Evolutionary conservation across 805 yeast genomes (phyloP), one percentile per base, ranked within the genome.

Genomic region (Ogataea pini): DNA sequence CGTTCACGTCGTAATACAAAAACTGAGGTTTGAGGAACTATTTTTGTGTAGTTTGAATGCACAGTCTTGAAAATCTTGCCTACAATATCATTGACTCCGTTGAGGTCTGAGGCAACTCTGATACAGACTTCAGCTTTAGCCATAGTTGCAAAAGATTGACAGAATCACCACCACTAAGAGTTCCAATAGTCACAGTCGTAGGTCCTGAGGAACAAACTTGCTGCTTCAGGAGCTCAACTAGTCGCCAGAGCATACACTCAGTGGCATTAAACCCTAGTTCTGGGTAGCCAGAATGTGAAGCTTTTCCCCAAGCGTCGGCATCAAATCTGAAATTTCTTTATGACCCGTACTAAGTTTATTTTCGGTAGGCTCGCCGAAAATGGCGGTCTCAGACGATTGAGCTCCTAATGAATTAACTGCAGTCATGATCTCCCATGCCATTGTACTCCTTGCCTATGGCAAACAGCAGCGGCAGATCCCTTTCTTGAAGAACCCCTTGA

Each of bases 351-450:
- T 85, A n/a, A 82, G 68, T 55, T 78, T 79, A 59, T 74, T 65
- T 53, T 81, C 86, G 1, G 88, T 82, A 7, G 88, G 88, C 59
- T 82, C 88, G 12, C 87, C 87, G 64, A 83, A 83, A 31, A 83
- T 72, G 8, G 73, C 86, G 18, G 76, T 56, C 19, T 77, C 78
- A 82, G 84, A 81, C 14, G 65, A 55, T 6, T 34, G 28, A 4
- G 70, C 71, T 19, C 71, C 71, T 40, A 77, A 59, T 2, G 59
- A 46, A 1, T 63, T 60, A 48, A 68, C 59, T 3, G 78, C 85
- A 16, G 55, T 50, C 24, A 45, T 57, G 82, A 82, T 81, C n/a
- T 4, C 88, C 88, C 18, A 62, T 58, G 14, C 86, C 87, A 41
- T 71, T 71, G n/a, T 68, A 67, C 58, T 82, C 88, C 61, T 82